These are phyloP conservation scores for Hyaloraphidium curvatum DNA, from an alignment of 192 early-diverging fungal genomes.

Conservation along the genomic window DNA sequence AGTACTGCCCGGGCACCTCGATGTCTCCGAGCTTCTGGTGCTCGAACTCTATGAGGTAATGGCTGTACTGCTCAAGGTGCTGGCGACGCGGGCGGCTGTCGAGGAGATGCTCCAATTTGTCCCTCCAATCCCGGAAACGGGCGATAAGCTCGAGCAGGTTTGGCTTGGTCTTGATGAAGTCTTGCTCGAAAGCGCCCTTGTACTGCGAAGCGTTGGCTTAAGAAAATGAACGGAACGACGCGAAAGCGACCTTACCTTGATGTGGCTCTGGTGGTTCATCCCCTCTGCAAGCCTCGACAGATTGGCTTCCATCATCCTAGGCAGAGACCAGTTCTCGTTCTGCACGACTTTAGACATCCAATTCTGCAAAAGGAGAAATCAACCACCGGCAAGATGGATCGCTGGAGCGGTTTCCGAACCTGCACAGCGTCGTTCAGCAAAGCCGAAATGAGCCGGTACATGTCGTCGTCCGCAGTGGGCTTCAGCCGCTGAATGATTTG, in stretches of 20 bases:
- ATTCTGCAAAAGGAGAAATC: too few species aligned
- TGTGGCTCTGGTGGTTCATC: background rate
- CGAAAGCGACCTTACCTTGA: background rate
- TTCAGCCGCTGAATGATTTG: slow-evolving; percentile 88
- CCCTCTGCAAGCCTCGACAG: slow-evolving; percentile 1
- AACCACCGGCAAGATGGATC: too few species aligned
- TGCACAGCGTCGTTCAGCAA: slow-evolving; percentile 78
- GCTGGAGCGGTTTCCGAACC: too few species aligned
- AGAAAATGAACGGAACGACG: background rate
- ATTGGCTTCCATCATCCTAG: background rate
- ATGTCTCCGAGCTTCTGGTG: slow-evolving; percentile 97
- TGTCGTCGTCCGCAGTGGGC: slow-evolving; percentile 90
- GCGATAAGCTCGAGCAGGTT: slow-evolving; percentile 67
- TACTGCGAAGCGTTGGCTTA: slow-evolving; percentile 12
- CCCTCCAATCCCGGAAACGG: slow-evolving; percentile 76
- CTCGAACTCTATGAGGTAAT: slow-evolving; percentile 94
- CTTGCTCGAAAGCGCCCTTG: slow-evolving; percentile 57
- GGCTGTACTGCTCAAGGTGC: slow-evolving; percentile 69
- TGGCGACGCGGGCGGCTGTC: slow-evolving; percentile 62
- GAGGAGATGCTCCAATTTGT: slow-evolving; percentile 73
- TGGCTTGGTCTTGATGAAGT: slow-evolving; percentile 81
- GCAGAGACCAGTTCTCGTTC: background rate
- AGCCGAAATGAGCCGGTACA: slow-evolving; percentile 85
- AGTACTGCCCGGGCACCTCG: slow-evolving; percentile 96
- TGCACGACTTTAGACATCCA: too few species aligned